phyloP scores from a whole-genome alignment of 2,329 filamentous ascomycete species.

The Trichoderma hamatum region DNA sequence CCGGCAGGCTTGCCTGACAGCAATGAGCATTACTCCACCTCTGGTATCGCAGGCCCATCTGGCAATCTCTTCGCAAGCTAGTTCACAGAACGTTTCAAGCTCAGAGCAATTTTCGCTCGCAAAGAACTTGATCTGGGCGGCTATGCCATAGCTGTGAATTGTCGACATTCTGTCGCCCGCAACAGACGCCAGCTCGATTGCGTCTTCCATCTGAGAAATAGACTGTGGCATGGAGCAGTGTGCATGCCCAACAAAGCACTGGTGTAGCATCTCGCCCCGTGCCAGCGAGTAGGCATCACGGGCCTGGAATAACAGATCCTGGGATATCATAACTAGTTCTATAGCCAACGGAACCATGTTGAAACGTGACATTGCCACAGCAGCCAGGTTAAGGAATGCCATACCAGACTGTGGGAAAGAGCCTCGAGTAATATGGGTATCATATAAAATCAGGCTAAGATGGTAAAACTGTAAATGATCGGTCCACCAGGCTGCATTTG shows the following conservation, averaged over 20 bases:
- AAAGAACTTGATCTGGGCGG: slow-evolving; percentile 68
- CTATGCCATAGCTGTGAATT: slow-evolving; percentile 71
- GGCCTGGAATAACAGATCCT: slow-evolving; percentile 66
- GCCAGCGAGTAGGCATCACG: slow-evolving; percentile 68
- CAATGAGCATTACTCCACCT: slow-evolving; percentile 70
- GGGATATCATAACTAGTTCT: slow-evolving; percentile 64
- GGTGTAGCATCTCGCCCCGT: slow-evolving; percentile 69
- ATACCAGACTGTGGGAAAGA: slow-evolving; percentile 70
- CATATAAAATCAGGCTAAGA: slow-evolving; percentile 66
- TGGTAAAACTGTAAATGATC: slow-evolving; percentile 74
- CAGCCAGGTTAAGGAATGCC: slow-evolving; percentile 68
- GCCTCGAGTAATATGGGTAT: slow-evolving; percentile 65
- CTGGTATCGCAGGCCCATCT: slow-evolving; percentile 72
- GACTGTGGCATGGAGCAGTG: slow-evolving; percentile 63
- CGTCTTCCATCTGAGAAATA: slow-evolving; percentile 63
- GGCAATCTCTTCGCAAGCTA: slow-evolving; percentile 72
- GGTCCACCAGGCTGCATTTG: slow-evolving; percentile 73
- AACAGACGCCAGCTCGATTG: slow-evolving; percentile 66
- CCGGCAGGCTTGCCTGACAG: slow-evolving; percentile 66
- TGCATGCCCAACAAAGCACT: slow-evolving; percentile 71
- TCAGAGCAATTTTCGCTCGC: slow-evolving; percentile 70
- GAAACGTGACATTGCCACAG: slow-evolving; percentile 70
- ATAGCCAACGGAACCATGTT: slow-evolving; percentile 70
- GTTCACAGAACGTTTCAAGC: slow-evolving; percentile 70
- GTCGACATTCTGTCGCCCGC: slow-evolving; percentile 73